phyloP scores from a whole-genome alignment of 2,329 filamentous ascomycete genomes.

The Myriosclerotinia scirpicola region DNA sequence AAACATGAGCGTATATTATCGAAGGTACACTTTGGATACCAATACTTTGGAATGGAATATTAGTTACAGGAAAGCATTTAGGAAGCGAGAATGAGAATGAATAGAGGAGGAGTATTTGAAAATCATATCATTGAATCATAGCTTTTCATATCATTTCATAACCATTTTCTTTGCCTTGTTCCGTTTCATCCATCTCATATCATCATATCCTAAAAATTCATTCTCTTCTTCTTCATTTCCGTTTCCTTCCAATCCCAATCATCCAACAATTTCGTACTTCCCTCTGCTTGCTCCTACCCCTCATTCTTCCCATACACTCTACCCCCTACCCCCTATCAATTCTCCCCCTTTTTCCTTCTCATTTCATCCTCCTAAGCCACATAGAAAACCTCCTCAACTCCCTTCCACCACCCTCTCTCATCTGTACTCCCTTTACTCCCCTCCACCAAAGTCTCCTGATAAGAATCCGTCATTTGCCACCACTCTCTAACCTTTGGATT shows the following conservation, averaged over 20 bases:
- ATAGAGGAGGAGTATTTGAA: background rate
- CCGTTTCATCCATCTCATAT: background rate
- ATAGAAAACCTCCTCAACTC: constrained; percentile 69
- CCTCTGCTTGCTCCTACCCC: too few relatives aligned
- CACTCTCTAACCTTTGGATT: constrained; percentile 73
- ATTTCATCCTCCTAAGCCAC: constrained; percentile 42
- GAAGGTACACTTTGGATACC: too few relatives aligned
- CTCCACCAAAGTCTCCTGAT: constrained; percentile 65
- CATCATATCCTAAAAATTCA: background rate
- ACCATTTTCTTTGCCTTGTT: background rate
- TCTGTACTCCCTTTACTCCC: constrained; percentile 59
- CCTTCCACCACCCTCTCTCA: constrained; percentile 68
- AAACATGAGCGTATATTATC: too few relatives aligned
- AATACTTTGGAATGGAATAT: background rate
- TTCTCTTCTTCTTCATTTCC: background rate
- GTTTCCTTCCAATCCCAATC: background rate
- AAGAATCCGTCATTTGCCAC: constrained; percentile 79
- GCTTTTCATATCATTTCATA: background rate
- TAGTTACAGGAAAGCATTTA: background rate
- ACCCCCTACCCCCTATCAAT: constrained; percentile 26
- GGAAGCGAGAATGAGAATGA: background rate
- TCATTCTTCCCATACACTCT: too few relatives aligned
- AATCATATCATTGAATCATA: background rate
- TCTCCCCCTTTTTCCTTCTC: too few relatives aligned
- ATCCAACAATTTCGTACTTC: background rate